These are phyloP conservation scores for Grosmannia huntii DNA, from an alignment of 2,329 filamentous ascomycete genomes.

Conservation along the genomic window DNA sequence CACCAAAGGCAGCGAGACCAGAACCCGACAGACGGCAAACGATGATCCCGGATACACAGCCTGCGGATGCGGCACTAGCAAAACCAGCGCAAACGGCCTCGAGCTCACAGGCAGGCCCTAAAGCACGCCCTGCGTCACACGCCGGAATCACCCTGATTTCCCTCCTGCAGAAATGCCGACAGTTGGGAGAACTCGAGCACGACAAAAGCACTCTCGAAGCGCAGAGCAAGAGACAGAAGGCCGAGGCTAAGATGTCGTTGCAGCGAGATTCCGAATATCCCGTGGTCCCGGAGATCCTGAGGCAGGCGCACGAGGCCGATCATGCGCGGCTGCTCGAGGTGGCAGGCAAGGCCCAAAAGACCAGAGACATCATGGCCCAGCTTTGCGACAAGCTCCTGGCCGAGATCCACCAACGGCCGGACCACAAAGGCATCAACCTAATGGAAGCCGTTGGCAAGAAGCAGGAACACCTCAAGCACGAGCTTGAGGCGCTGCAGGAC, in stretches of 20 bases:
- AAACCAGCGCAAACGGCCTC: background rate
- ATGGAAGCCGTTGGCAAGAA: background rate
- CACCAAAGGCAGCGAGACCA: background rate
- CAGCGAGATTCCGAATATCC: constrained; percentile 8
- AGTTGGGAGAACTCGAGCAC: constrained; percentile 1
- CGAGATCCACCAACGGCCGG: background rate
- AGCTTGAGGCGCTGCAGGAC: background rate
- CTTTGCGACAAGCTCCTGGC: background rate
- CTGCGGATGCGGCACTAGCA: background rate
- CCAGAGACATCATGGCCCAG: background rate
- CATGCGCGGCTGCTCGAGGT: background rate
- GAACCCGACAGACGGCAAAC: background rate
- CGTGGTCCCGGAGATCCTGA: background rate
- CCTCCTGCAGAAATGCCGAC: constrained; percentile 1
- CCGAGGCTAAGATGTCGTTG: background rate
- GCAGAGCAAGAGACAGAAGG: background rate
- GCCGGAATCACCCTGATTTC: background rate
- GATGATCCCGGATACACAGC: background rate
- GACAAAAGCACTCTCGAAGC: background rate
- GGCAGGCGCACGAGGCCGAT: background rate
- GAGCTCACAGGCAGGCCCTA: background rate
- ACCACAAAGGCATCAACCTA: background rate
- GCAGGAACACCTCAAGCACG: background rate
- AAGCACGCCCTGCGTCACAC: background rate
- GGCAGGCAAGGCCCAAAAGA: background rate